Evolutionary conservation across 306 rosid genomes (phyloP).

Genomic region (Castanea mollissima): DNA sequence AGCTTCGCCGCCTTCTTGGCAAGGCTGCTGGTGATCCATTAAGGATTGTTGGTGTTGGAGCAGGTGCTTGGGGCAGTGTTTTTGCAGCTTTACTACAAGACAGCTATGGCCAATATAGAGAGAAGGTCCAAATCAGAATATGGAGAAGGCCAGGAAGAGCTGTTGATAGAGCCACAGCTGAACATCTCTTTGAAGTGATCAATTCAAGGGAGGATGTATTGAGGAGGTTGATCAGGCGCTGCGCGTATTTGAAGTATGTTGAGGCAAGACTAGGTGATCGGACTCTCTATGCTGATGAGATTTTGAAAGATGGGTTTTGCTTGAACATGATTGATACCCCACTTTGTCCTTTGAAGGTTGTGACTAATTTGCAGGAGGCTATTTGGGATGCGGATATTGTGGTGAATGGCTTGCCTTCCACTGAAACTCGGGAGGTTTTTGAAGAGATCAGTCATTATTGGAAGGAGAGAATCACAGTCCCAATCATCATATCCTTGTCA

Average conservation of each 20-base stretch:
- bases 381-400: constrained; percentile 97
- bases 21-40: constrained; percentile 66
- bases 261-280: constrained; percentile 95
- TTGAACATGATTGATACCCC: constrained; percentile 94
- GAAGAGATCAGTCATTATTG: constrained; percentile 83
- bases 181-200: constrained; percentile 80
- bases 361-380: constrained; percentile 93
- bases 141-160: constrained; percentile 82
- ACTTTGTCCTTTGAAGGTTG: constrained; percentile 87
- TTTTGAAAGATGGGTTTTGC: constrained; percentile 88
- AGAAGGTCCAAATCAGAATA: constrained; percentile 75
- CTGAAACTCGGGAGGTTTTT: constrained; percentile 79
- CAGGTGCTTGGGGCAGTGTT: constrained; percentile 98
- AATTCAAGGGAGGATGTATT: constrained; percentile 84
- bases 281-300: constrained; percentile 81
- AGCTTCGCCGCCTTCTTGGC: constrained; percentile 45
- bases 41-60: constrained; percentile 85
- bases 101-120: constrained; percentile 73
- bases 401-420: constrained; percentile 96
- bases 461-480: constrained; percentile 85
- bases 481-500: constrained; percentile 77
- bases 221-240: constrained; percentile 82
- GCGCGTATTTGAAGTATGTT: constrained; percentile 83
- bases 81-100: constrained; percentile 81
- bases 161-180: constrained; percentile 72